These are phyloP conservation scores for Citrus maxima DNA, from an alignment of 345 rosid genomes.

Conservation along the genomic window DNA sequence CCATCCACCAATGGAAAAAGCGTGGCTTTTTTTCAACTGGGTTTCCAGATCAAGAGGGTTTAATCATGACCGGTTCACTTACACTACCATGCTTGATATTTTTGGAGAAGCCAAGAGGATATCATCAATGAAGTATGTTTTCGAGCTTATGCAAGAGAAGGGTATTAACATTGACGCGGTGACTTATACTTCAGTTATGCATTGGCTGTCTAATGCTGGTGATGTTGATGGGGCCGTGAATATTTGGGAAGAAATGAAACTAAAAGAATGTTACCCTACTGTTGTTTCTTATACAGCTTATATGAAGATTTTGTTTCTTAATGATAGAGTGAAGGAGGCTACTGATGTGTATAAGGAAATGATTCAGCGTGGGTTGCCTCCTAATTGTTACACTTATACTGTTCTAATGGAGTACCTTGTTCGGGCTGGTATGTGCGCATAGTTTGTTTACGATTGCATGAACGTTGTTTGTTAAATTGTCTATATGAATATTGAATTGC, in stretches of 20 bases:
- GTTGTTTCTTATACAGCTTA: conserved; percentile 82
- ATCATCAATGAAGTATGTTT: conserved; percentile 60
- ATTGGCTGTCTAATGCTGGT: conserved; percentile 68
- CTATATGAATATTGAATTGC: neutral
- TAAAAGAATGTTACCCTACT: conserved; percentile 43
- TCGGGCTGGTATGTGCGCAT: conserved; percentile 40
- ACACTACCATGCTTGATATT: conserved; percentile 89
- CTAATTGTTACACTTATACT: conserved; percentile 80
- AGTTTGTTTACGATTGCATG: conserved; percentile 14
- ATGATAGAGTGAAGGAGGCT: conserved; percentile 58
- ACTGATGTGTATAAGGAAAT: conserved; percentile 66
- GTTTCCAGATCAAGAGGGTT: conserved; percentile 48
- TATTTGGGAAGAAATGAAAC: conserved; percentile 76
- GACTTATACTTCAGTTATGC: conserved; percentile 75
- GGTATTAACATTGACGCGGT: conserved; percentile 62
- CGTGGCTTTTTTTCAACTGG: conserved; percentile 91
- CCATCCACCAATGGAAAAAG: conserved; percentile 92
- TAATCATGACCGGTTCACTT: conserved; percentile 84
- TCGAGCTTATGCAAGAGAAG: conserved; percentile 55
- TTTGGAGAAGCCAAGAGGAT: conserved; percentile 89
- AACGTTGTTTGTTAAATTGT: conserved; percentile 40
- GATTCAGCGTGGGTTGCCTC: conserved; percentile 53
- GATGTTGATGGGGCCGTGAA: conserved; percentile 63
- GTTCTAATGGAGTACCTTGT: conserved; percentile 75
- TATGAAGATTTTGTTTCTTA: conserved; percentile 71